Evolutionary conservation across 1,284 basidiomycete species (phyloP).

Genomic region (Ceratobasidium sp.): DNA sequence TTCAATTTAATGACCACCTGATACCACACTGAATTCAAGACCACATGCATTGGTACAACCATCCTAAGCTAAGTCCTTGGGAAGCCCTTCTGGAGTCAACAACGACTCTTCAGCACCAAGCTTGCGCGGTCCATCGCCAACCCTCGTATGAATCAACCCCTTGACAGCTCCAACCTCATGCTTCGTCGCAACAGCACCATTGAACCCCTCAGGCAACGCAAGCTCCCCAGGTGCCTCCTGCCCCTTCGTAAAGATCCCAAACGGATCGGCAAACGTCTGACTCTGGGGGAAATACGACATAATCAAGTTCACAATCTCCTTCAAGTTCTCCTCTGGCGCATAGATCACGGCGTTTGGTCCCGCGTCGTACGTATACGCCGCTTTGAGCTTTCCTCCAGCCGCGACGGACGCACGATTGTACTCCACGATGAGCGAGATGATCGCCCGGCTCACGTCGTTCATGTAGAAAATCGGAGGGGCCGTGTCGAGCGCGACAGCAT

Average conservation of each 20-base stretch:
- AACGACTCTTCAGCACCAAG: constrained; percentile 70
- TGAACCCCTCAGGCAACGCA: constrained; percentile 75
- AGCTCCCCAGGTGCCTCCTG: constrained; percentile 56
- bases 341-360: constrained; percentile 99
- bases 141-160: constrained; percentile 88
- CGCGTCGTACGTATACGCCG: constrained; percentile 98
- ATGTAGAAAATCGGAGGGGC: constrained; percentile 99
- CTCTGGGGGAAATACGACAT: constrained; percentile 87
- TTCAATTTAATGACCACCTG: no score
- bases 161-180: constrained; percentile 86
- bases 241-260: constrained; percentile 67
- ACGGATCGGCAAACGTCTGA: constrained; percentile 81
- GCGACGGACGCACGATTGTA: constrained; percentile 87
- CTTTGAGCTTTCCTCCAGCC: constrained; percentile 76
- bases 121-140: constrained; percentile 90
- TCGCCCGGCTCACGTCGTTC: constrained; percentile 93
- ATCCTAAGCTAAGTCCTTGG: constrained; percentile 54
- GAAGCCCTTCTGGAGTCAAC: constrained; percentile 71
- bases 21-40: no score
- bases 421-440: constrained; percentile 91
- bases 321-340: constrained; percentile 82
- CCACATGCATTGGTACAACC: not conserved
- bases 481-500: constrained; percentile 97
- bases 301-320: constrained; percentile 82
- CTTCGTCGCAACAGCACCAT: constrained; percentile 78